A percentile compares a stretch with the other conserved stretches of the same genome.
Conservation (phyloP, 306 rosid genomes). For the Corylus heterophylla region DNA sequence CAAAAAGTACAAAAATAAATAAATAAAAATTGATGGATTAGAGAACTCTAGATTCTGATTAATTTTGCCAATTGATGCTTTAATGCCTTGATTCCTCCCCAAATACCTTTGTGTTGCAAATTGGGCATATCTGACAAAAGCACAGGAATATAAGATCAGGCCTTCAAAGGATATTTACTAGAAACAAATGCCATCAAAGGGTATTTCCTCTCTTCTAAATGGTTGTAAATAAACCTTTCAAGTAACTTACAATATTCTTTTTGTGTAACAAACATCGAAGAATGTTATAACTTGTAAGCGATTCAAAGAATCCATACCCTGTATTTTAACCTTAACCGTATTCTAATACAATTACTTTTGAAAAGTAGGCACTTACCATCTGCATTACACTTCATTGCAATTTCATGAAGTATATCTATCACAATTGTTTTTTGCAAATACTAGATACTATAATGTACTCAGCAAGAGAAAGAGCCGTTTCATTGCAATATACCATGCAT, state of each 20-base stretch:
- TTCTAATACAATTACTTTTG: background rate
- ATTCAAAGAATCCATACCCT: background rate
- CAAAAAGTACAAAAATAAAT: background rate
- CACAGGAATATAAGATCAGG: background rate
- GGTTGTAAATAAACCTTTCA: background rate
- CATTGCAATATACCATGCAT: background rate
- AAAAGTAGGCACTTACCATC: background rate
- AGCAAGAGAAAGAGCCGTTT: too few species aligned
- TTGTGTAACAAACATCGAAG: background rate
- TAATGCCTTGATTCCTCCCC: constrained; percentile 53
- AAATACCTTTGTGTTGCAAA: constrained; percentile 87
- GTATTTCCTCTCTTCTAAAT: background rate
- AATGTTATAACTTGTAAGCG: too few species aligned
- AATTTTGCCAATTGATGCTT: constrained; percentile 27
- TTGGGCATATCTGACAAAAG: constrained; percentile 74
- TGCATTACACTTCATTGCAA: background rate
- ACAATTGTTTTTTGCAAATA: background rate
- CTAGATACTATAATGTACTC: too few species aligned
- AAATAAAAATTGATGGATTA: constrained; percentile 19
- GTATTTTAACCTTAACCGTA: background rate
- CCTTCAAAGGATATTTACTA: background rate
- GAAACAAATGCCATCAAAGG: background rate
- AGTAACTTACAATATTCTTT: too few species aligned
- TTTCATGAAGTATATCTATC: background rate
- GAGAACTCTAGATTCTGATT: constrained; percentile 8